phyloP scores from a whole-genome alignment of 352 stramenopile genomes.

The Pythium utonaiense region DNA sequence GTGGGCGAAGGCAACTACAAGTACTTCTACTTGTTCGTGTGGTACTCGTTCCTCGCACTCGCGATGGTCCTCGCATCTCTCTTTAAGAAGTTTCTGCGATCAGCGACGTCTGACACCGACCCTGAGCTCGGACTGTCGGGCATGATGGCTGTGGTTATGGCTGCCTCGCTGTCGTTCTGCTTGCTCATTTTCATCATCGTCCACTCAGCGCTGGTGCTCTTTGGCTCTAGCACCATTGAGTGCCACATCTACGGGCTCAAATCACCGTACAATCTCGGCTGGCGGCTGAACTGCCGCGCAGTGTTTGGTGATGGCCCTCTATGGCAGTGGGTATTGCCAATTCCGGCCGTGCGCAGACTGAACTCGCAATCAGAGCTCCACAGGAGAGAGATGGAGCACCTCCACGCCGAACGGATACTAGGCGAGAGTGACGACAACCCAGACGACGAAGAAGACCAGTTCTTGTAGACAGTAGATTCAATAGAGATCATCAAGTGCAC shows the following conservation, averaged over 20 bases:
- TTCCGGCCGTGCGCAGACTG: constrained; percentile 16
- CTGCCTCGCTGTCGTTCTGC: constrained; percentile 60
- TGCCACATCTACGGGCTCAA: constrained; percentile 65
- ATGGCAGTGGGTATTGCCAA: constrained; percentile 60
- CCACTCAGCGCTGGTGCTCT: constrained; percentile 65
- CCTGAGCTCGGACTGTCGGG: constrained; percentile 36
- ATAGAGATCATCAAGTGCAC: neutral
- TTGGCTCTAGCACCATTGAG: constrained; percentile 76
- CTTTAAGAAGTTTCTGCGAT: constrained; percentile 45
- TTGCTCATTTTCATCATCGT: constrained; percentile 69
- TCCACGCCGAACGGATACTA: constrained; percentile 43
- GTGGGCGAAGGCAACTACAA: constrained; percentile 84
- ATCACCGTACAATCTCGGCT: constrained; percentile 68
- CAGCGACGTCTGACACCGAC: constrained; percentile 10
- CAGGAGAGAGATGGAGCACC: constrained; percentile 41
- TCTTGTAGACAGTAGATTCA: constrained; percentile 33
- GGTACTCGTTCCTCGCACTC: constrained; percentile 68
- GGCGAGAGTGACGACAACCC: constrained; percentile 33
- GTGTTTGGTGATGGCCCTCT: constrained; percentile 54
- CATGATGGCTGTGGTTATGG: constrained; percentile 73
- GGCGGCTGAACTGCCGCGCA: constrained; percentile 42
- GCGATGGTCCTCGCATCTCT: constrained; percentile 55
- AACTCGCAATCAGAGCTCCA: constrained; percentile 32
- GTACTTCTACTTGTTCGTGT: constrained; percentile 85
- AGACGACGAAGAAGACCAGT: constrained; percentile 49